A percentile compares a stretch with the other conserved stretches of the same genome.
phyloP scores from a whole-genome alignment of 306 rosid species.

The Sicyos edulis region DNA sequence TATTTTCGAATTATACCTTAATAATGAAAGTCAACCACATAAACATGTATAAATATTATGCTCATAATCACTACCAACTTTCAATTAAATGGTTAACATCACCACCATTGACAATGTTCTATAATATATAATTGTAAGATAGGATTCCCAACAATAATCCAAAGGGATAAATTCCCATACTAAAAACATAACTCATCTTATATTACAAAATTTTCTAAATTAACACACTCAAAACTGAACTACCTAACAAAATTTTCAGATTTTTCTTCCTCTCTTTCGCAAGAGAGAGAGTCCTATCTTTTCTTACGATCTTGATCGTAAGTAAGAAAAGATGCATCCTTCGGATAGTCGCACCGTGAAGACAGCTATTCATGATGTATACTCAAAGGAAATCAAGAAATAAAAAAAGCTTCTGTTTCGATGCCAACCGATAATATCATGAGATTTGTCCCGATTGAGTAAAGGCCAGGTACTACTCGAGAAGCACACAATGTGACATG shows the following conservation, averaged over 20 bases:
- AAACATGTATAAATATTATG: no score
- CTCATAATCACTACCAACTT: background rate
- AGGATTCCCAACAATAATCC: no score
- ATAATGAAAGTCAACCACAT: no score
- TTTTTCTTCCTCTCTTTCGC: background rate
- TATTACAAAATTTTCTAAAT: background rate
- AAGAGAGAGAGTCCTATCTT: no score
- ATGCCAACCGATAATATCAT: background rate
- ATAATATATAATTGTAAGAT: background rate
- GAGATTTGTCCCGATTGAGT: background rate
- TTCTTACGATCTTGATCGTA: no score
- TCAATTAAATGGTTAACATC: background rate
- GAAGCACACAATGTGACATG: slow-evolving; percentile 15
- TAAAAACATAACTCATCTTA: background rate
- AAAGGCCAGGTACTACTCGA: background rate
- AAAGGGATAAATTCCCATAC: background rate
- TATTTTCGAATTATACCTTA: no score
- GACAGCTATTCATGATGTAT: background rate
- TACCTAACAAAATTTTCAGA: slow-evolving; percentile 7
- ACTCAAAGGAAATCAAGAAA: background rate
- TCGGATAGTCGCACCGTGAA: background rate
- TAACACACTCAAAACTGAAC: background rate
- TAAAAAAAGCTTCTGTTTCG: background rate
- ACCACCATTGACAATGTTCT: background rate
- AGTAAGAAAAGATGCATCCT: background rate